phyloP scores from a whole-genome alignment of 2,329 filamentous ascomycete genomes.

The Verticillium isaacii region DNA sequence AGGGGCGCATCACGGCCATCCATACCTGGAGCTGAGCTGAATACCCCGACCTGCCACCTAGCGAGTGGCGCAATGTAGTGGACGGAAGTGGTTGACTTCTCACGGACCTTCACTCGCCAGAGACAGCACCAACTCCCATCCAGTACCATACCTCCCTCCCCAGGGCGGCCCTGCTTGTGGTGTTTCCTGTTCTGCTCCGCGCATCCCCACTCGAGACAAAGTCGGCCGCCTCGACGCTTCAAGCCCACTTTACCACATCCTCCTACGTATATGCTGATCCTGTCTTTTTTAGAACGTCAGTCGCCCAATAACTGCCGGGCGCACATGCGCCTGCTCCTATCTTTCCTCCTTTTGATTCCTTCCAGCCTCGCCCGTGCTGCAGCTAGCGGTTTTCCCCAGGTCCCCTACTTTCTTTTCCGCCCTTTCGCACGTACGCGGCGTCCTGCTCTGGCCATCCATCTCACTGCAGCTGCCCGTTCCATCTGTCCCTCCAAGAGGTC shows the following conservation, averaged over 20 bases:
- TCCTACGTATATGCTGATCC: background rate
- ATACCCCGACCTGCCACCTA: background rate
- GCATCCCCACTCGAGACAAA: background rate
- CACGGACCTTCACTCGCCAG: background rate
- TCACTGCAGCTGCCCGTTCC: background rate
- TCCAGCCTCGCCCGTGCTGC: background rate
- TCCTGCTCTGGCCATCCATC: background rate
- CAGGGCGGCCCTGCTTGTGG: background rate
- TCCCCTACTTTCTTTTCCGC: background rate
- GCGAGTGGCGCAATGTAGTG: background rate
- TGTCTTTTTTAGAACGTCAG: background rate
- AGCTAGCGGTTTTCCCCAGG: background rate
- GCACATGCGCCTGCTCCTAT: background rate
- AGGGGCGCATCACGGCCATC: background rate
- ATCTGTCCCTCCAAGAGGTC: background rate
- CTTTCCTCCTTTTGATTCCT: background rate
- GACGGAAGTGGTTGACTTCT: background rate
- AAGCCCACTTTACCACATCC: background rate
- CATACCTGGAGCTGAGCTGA: background rate
- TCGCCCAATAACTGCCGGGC: background rate
- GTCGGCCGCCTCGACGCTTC: background rate
- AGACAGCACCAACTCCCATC: background rate
- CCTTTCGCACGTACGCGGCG: background rate
- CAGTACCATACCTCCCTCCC: no score
- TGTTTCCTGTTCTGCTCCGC: background rate